A percentile compares a stretch with the other conserved stretches of the same genome.
Conservation (phyloP, 352 stramenopile species). For the Blastocystis sp. region DNA sequence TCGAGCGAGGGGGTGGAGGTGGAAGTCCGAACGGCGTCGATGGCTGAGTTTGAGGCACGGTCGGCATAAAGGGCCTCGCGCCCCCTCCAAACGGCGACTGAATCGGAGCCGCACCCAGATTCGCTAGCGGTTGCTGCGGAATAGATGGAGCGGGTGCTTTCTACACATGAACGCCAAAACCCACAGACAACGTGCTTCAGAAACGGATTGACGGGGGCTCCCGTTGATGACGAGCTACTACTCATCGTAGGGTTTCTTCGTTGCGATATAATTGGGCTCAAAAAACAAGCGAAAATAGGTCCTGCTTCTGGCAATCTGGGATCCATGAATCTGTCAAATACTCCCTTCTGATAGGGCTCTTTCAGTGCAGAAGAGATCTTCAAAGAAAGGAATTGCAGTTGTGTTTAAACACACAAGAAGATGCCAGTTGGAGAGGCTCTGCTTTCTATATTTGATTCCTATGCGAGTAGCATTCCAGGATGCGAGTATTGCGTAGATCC, state of each 20-base stretch:
- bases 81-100: constrained; percentile 6
- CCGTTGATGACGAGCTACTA: neutral
- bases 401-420: too few relatives aligned
- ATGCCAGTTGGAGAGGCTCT: neutral
- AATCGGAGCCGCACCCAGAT: neutral
- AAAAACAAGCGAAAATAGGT: neutral
- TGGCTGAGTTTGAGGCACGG: neutral
- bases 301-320: neutral
- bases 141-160: neutral
- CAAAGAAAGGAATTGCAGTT: too few relatives aligned
- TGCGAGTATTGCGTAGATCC: neutral
- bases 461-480: neutral
- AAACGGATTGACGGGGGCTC: constrained; percentile 54
- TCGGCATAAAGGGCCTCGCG: neutral
- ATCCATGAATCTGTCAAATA: neutral
- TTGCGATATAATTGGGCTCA: neutral
- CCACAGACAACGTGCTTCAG: neutral
- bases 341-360: too few relatives aligned
- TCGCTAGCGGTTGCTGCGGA: too few relatives aligned
- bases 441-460: constrained; percentile 18
- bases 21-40: neutral
- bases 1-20: neutral
- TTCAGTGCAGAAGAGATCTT: too few relatives aligned
- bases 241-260: constrained; percentile 16
- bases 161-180: neutral